Conservation (phyloP, 1,284 basidiomycete species). For the Xerocomus minutiporus region DNA sequence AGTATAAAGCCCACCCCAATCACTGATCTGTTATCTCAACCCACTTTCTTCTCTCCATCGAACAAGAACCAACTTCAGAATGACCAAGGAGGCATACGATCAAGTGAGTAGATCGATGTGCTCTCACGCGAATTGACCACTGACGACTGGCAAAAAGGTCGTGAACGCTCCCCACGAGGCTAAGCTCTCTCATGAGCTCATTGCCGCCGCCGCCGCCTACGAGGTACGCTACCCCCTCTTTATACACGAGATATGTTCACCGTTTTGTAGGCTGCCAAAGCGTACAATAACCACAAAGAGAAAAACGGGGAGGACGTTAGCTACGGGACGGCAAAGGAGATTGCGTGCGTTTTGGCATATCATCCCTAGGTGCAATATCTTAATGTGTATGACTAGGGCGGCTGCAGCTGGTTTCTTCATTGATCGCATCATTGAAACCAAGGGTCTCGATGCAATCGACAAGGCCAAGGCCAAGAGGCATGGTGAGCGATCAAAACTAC, state of each 20-base stretch:
- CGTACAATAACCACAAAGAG: conserved; percentile 20
- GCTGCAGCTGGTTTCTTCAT: conserved; percentile 42
- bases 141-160: conserved; percentile 26
- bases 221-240: conserved; percentile 11
- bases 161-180: conserved; percentile 34
- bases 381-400: conserved; percentile 15
- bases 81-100: conserved; percentile 17
- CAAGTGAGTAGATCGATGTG: conserved; percentile 8
- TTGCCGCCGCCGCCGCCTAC: conserved; percentile 29
- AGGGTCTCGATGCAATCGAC: conserved; percentile 45
- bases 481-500: conserved; percentile 1
- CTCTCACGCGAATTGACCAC: neutral
- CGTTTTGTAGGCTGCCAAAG: conserved; percentile 25
- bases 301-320: conserved; percentile 12
- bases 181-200: conserved; percentile 26
- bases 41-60: neutral
- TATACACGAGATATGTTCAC: conserved; percentile 3
- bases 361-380: no score
- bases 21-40: conserved; percentile 15
- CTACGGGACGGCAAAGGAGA: conserved; percentile 22
- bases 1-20: conserved; percentile 16
- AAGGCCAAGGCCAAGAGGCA: conserved; percentile 34
- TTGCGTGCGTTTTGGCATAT: conserved; percentile 17
- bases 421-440: conserved; percentile 45
- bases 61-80: conserved; percentile 4